phyloP scores from a whole-genome alignment of 495 filamentous ascomycete species.

The Neurospora discreta region DNA sequence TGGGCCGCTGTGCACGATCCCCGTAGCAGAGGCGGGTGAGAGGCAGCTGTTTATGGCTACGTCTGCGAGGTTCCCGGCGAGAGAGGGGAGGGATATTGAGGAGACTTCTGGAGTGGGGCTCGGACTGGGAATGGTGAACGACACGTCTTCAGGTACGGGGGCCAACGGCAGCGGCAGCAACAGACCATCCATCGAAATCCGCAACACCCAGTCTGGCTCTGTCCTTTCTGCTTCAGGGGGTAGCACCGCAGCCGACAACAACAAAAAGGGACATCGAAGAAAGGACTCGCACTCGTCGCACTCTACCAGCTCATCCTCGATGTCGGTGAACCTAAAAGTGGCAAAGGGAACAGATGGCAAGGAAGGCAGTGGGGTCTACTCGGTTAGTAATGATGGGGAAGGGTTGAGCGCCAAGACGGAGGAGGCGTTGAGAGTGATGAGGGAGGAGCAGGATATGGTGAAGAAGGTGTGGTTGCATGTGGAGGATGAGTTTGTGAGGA shows the following conservation, averaged over 20 bases:
- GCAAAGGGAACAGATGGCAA: conserved; percentile 35
- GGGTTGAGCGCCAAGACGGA: conserved; percentile 21
- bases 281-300: background rate
- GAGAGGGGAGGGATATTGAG: background rate
- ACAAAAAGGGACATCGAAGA: background rate
- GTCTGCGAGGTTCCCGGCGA: conserved; percentile 35
- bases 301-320: background rate
- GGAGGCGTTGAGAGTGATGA: conserved; percentile 24
- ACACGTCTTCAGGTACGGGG: too few species aligned
- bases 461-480: conserved; percentile 41
- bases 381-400: conserved; percentile 34
- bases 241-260: background rate
- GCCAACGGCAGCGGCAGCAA: background rate
- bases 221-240: background rate
- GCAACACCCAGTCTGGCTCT: background rate
- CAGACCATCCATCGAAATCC: background rate
- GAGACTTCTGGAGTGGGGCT: conserved; percentile 19
- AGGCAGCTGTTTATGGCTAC: conserved; percentile 45
- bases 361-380: conserved; percentile 42
- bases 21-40: conserved; percentile 38
- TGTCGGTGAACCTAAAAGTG: background rate
- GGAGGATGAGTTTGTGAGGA: conserved; percentile 31
- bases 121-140: conserved; percentile 11
- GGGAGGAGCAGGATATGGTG: conserved; percentile 28
- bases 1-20: conserved; percentile 4